Base-by-base conservation (phyloP, 768 basidiomycete genomes). In the Chalciporus sphaerocephalus region DNA sequence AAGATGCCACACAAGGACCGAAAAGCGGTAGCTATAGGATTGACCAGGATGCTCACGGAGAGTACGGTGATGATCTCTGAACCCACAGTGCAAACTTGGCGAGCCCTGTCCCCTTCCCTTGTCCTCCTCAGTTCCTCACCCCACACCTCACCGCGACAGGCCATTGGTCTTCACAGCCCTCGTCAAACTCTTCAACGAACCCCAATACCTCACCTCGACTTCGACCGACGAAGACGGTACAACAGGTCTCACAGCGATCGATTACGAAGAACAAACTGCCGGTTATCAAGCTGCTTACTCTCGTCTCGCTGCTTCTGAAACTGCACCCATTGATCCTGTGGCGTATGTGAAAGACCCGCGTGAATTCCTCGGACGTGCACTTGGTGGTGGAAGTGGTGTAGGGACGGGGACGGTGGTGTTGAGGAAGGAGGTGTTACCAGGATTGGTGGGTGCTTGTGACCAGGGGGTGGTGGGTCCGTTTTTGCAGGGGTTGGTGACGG, bases 251-350 rank as follows among this genome's bases (percentile, higher is more conserved):
- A 88, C 87, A 1, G 80, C 79, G 42, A 81, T 96, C 37, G 95
- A 97, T 61, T 83, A 82, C 50, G 95, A 97, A 59, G 94, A 97
- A 60, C 87, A 89, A 60, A 76, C 78, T 2, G 85, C 86, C 6
- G 90, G 92, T 1, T 97, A 97, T 67, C 96, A 98, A 59, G 90
- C 92, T 0, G 88, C 92, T 4, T 98, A 94, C 69, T 92, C 92
- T 41, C 80, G 87, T 27, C 76, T 97, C 15, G 94, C 92, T 0
- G 89, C 95, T 1, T 84, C 85, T 1, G 87, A 89, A 53, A 68
- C 66, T 1, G 64, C 64, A 0, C 71, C 74, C 33, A 65, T 60
- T 1, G 89, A 92, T 61, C 82, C 83, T 0, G 79, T 84, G 9
- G 75, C 68, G 10, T 79, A 83, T 56, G 74, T 83, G 2, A 67